These are phyloP conservation scores for Pseudopithomyces maydicus DNA, from an alignment of 2,329 filamentous ascomycete species.

Conservation along the genomic window DNA sequence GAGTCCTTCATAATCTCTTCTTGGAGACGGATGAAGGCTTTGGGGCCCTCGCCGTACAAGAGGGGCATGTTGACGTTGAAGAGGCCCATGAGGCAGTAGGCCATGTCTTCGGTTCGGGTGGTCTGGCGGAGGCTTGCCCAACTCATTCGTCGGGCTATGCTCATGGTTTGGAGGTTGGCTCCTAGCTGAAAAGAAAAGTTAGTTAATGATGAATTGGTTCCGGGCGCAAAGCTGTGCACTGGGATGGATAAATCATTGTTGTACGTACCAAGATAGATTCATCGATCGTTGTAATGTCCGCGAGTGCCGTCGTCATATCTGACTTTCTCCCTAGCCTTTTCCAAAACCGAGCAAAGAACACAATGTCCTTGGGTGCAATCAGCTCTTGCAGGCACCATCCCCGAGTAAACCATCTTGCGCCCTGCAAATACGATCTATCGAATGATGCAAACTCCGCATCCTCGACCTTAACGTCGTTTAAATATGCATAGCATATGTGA, in stretches of 20 bases:
- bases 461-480: conserved; percentile 7
- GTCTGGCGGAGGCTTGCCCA: conserved; percentile 23
- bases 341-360: conserved; percentile 18
- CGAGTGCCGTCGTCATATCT: background rate
- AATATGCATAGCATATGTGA: conserved; percentile 12
- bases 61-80: conserved; percentile 14
- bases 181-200: background rate
- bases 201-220: background rate
- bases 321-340: conserved; percentile 13
- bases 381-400: conserved; percentile 19
- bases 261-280: background rate
- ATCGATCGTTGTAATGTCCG: background rate
- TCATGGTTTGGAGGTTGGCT: background rate
- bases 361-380: conserved; percentile 13
- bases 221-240: background rate
- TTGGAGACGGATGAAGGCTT: conserved; percentile 12
- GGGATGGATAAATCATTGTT: background rate
- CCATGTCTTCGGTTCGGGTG: conserved; percentile 26
- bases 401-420: conserved; percentile 13
- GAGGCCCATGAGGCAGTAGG: conserved; percentile 30
- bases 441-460: background rate
- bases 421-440: background rate
- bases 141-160: conserved; percentile 5
- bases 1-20: conserved; percentile 11
- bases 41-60: conserved; percentile 12